Evolutionary conservation across 768 basidiomycete species (phyloP), one percentile per base, ranked within the genome.

Genomic region (Leccinum truebloodii): DNA sequence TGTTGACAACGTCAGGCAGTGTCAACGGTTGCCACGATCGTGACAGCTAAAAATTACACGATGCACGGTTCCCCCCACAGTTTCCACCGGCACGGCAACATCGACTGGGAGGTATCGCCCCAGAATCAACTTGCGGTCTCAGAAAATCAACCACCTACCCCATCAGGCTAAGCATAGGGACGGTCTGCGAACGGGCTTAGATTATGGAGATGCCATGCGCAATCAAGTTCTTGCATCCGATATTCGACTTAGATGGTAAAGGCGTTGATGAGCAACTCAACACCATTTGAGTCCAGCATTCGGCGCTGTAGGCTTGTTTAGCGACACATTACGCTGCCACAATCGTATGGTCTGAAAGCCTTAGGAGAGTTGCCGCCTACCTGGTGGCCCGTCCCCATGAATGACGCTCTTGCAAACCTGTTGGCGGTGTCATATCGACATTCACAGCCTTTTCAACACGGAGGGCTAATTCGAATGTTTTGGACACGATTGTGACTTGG

Each of bases 371-470:
- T 35, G 18, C 20, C 4, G 4, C 49, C 32, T 37, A 68, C 74
- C 69, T 53, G 70, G n/a, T 18, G 74, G 59, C 10, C 71, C 75
- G n/a, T 24, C 49, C 32, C 71, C 71, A 60, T 70, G 73, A 20
- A 78, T 76, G 52, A 62, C 53, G 51, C n/a, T 34, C 50, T 35
- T 59, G 48, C 46, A 6, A 59, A 13, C 77, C 78, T 8, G 57
- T 62, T 54, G 18, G 34, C 20, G n/a, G 70, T 5, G 64, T 59
- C 24, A 84, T 72, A 52, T 77, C 66, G 54, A 82, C 81, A 49
- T 76, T 68, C 5, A 67, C 22, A 24, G 46, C 20, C 10, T 41
- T 13, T 14, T 48, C 22, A 48, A 48, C 46, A 24, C 20, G 6
- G 22, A 6, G 46, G n/a, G n/a, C 41, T n/a, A 10, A 44, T 44